A percentile compares a stretch with the other conserved stretches of the same genome.
Conservation (phyloP, 1,284 basidiomycete genomes). For the Psilocybe mexicana region DNA sequence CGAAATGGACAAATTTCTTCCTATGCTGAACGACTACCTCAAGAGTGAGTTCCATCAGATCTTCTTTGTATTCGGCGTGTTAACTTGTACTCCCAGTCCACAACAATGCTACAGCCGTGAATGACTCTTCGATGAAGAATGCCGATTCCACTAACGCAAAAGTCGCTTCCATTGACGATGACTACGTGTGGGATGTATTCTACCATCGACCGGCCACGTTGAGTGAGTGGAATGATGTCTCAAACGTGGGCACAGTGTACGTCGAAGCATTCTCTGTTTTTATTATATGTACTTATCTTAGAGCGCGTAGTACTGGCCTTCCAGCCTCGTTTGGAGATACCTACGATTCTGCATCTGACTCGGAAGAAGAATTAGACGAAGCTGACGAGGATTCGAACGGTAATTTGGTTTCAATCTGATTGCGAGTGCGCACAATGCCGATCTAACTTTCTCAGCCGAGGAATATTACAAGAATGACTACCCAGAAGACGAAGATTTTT, state of each 20-base stretch:
- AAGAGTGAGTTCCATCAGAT: conserved; percentile 43
- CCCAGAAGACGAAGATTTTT: conserved; percentile 74
- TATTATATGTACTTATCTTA: conserved; percentile 4
- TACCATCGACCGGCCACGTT: conserved; percentile 62
- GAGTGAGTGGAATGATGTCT: conserved; percentile 56
- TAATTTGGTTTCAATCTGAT: conserved; percentile 28
- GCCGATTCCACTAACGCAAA: conserved; percentile 1
- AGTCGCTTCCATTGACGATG: conserved; percentile 33
- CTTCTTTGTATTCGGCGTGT: background rate
- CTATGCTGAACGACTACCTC: conserved; percentile 71
- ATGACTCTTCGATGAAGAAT: conserved; percentile 5
- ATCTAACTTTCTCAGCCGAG: conserved; percentile 50
- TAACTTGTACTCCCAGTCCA: conserved; percentile 28
- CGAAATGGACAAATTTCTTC: conserved; percentile 74
- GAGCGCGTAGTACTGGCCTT: conserved; percentile 55
- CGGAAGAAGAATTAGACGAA: conserved; percentile 64
- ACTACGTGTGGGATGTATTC: conserved; percentile 82
- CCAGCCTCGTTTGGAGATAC: conserved; percentile 49
- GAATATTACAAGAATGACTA: conserved; percentile 83
- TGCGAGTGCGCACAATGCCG: background rate
- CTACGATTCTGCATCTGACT: conserved; percentile 58
- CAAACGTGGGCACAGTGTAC: conserved; percentile 69
- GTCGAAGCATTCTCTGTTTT: conserved; percentile 21
- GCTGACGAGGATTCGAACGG: conserved; percentile 83
- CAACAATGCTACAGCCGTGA: conserved; percentile 30